Conservation (phyloP, 2,329 filamentous ascomycete genomes). For the Exutisphaerella laricina region DNA sequence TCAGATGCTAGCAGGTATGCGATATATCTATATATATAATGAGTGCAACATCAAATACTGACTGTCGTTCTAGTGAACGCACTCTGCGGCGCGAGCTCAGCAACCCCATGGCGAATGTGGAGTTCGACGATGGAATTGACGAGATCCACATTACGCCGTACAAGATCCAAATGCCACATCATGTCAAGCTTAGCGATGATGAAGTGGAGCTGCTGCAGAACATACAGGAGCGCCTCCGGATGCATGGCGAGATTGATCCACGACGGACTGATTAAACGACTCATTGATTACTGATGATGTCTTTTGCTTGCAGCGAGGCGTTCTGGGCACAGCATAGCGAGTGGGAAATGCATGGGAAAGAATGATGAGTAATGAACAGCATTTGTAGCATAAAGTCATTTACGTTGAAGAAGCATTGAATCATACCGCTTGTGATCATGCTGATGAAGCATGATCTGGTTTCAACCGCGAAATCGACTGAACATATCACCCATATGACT, state of each 20-base stretch:
- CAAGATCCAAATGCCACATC: slow-evolving; percentile 33
- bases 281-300: too few species aligned
- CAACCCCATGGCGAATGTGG: slow-evolving; percentile 8
- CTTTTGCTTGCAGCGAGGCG: slow-evolving; percentile 1
- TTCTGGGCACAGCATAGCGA: too few species aligned
- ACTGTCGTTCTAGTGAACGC: slow-evolving; percentile 9
- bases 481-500: too few species aligned
- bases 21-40: too few species aligned
- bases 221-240: slow-evolving; percentile 32
- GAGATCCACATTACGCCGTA: slow-evolving; percentile 32
- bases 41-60: neutral
- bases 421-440: neutral
- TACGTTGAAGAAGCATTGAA: neutral
- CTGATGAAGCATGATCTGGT: too few species aligned
- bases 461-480: too few species aligned
- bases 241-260: slow-evolving; percentile 10
- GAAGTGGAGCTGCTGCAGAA: slow-evolving; percentile 35
- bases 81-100: slow-evolving; percentile 19
- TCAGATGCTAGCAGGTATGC: slow-evolving; percentile 20
- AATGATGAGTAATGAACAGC: neutral
- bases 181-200: slow-evolving; percentile 33
- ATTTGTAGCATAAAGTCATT: neutral
- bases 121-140: slow-evolving; percentile 15
- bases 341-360: too few species aligned
- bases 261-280: too few species aligned